Evolutionary conservation across 1,139 yeast genomes (phyloP).

Genomic region (Blastobotrys buckinghamii): DNA sequence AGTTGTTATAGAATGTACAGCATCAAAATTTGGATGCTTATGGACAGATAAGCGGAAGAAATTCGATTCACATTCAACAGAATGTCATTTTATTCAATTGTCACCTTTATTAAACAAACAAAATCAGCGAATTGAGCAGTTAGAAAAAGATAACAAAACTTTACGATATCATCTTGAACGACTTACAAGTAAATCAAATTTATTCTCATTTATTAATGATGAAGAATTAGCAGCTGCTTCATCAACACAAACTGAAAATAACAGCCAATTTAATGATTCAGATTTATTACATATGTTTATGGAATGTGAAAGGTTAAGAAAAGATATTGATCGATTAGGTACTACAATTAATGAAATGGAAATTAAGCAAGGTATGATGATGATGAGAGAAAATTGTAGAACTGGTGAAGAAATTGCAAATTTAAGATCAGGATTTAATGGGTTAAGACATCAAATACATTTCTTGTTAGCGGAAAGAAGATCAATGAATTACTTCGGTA

Average conservation of each 20-base stretch:
- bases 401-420: conserved; percentile 32
- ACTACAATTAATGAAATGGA: conserved; percentile 32
- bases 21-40: conserved; percentile 35
- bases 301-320: conserved; percentile 34
- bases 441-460: conserved; percentile 35
- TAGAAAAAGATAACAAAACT: conserved; percentile 36
- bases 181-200: conserved; percentile 17
- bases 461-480: conserved; percentile 31
- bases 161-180: conserved; percentile 32
- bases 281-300: conserved; percentile 31
- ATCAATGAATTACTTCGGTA: background rate
- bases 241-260: conserved; percentile 4
- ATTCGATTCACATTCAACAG: conserved; percentile 29
- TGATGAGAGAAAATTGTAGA: conserved; percentile 34
- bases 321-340: conserved; percentile 31
- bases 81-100: conserved; percentile 35
- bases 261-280: conserved; percentile 20
- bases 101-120: conserved; percentile 33
- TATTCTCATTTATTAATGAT: conserved; percentile 1
- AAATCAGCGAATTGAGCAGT: conserved; percentile 27
- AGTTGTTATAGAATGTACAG: conserved; percentile 33
- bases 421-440: conserved; percentile 31
- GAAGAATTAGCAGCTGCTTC: background rate
- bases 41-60: conserved; percentile 38
- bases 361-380: conserved; percentile 31